A percentile compares a stretch with the other conserved stretches of the same genome.
phyloP scores from a whole-genome alignment of 2,329 filamentous ascomycete genomes.

The Sclerotinia minor region DNA sequence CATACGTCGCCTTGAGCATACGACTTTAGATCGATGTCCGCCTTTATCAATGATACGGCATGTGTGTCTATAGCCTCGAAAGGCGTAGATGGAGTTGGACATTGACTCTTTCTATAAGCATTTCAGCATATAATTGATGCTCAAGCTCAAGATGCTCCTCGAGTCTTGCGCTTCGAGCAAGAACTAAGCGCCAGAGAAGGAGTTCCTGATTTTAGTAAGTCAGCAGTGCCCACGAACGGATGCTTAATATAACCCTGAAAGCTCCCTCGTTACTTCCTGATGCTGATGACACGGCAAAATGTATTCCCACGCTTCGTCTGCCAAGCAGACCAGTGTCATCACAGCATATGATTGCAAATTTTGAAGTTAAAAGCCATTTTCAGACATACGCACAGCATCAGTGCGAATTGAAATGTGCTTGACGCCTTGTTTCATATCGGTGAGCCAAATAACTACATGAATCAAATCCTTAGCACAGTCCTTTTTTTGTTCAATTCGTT shows the following conservation, averaged over 20 bases:
- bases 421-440: conserved; percentile 1
- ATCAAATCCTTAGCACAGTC: neutral
- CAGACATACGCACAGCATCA: conserved; percentile 18
- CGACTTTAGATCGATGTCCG: conserved; percentile 4
- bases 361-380: conserved; percentile 16
- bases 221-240: neutral
- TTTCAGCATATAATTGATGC: neutral
- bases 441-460: neutral
- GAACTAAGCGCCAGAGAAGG: neutral
- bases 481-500: neutral
- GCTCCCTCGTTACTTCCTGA: conserved; percentile 4
- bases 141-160: conserved; percentile 1
- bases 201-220: neutral
- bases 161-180: neutral
- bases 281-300: conserved; percentile 19
- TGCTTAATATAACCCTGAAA: neutral
- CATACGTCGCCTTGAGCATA: neutral
- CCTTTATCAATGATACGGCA: conserved; percentile 16
- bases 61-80: conserved; percentile 14
- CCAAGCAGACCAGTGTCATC: neutral
- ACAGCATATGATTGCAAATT: conserved; percentile 2
- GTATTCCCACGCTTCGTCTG: neutral
- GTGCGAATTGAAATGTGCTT: conserved; percentile 9
- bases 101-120: conserved; percentile 11
- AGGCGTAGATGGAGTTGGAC: neutral